Evolutionary conservation across 495 filamentous ascomycete species (phyloP).

Genomic region (Podospora fimiseda): DNA sequence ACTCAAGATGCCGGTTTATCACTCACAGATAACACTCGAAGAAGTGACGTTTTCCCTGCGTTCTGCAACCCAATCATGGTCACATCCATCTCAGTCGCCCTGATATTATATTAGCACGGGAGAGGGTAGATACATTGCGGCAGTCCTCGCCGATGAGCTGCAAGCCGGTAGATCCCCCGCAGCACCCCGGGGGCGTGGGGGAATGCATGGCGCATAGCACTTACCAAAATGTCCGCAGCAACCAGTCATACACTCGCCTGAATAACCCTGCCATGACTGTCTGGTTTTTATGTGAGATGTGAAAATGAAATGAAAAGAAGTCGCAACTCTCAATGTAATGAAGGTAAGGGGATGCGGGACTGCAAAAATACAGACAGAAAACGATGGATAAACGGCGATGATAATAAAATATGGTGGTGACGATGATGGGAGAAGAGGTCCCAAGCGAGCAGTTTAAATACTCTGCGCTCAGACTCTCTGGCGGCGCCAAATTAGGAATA

Average conservation of each 20-base stretch:
- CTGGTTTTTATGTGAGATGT: neutral
- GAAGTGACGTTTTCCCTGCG: slow-evolving; percentile 92
- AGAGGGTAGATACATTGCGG: neutral
- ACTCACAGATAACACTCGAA: slow-evolving; percentile 83
- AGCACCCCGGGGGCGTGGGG: slow-evolving; percentile 12
- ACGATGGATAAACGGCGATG: neutral
- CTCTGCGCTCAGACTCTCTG: slow-evolving; percentile 31
- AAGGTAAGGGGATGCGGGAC: slow-evolving; percentile 15
- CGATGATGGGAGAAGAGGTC: slow-evolving; percentile 19
- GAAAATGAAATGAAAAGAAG: neutral
- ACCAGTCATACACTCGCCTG: slow-evolving; percentile 94
- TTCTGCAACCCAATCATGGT: slow-evolving; percentile 99
- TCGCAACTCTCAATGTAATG: neutral
- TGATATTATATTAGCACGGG: slow-evolving; percentile 36
- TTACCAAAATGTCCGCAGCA: slow-evolving; percentile 96
- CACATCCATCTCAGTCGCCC: slow-evolving; percentile 99
- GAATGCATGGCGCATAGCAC: slow-evolving; percentile 30
- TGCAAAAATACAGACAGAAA: slow-evolving; percentile 10
- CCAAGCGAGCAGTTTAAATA: slow-evolving; percentile 27
- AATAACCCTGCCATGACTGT: slow-evolving; percentile 48
- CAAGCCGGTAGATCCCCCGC: slow-evolving; percentile 13
- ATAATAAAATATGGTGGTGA: too few relatives aligned
- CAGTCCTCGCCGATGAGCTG: slow-evolving; percentile 9
- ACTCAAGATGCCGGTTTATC: slow-evolving; percentile 32
- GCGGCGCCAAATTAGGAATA: slow-evolving; percentile 36